Base-by-base conservation (phyloP, 768 basidiomycete genomes). In the Clavaria fumosa region DNA sequence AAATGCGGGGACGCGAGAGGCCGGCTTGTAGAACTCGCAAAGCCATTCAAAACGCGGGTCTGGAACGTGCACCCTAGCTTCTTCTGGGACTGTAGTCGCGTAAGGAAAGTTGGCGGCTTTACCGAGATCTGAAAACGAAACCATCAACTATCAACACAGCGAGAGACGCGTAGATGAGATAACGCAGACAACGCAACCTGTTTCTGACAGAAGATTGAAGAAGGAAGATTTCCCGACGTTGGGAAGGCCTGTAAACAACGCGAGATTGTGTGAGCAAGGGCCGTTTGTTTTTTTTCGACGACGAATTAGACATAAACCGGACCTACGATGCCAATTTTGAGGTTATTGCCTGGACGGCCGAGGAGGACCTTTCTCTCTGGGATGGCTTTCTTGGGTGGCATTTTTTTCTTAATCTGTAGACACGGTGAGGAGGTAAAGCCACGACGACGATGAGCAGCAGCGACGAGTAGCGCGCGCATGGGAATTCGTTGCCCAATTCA, bases 201-300 rank as follows among this genome's bases (percentile, higher is more conserved):
- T 88, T 50, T 90, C 74, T 22, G 93, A 91, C 37, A 97, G 72
- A 26, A 69, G 81, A 58, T 99, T 99, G 75, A 99, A 99, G 61
- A 97, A 93, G n/a, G 90, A 95, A 0, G 86, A 90, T 60, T 99
- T 97, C 45, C 95, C 95, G 48, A 97, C 93, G 56, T 99, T 96
- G 37, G 93, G 90, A 27, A 95, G 60, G 55, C 85, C 84, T 89
- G 36, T 27, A 31, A 5, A 28, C 23, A 20, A 26, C 40, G 43
- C 9, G 45, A 26, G 35, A 33, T 21, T 32, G 32, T 43, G 6
- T 50, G 42, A 43, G 42, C 53, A 34, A 51, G 43, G 45, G 34
- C 39, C 42, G 46, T 30, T 23, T 44, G n/a, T n/a, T n/a, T n/a
- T n/a, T n/a, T n/a, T n/a, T n/a, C n/a, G n/a, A n/a, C n/a, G n/a